Base-by-base conservation (phyloP, 1,284 basidiomycete genomes). In the Uromyces viciae-fabae region DNA sequence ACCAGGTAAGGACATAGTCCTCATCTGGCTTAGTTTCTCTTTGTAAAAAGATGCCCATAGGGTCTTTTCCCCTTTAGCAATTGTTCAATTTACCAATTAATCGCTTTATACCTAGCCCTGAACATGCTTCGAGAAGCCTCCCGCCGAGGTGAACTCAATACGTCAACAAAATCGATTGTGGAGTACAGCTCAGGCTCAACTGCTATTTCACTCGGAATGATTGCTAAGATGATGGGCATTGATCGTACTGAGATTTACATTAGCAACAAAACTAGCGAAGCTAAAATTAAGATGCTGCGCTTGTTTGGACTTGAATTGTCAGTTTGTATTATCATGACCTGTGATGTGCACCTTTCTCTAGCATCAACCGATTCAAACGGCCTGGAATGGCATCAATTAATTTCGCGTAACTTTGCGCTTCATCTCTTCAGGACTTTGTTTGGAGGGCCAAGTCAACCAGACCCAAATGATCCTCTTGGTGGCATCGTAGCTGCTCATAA, bases 141-240 rank as follows among this genome's bases (percentile, higher is more conserved):
- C n/a, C 56, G 33, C n/a, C 25, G 33, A 28, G n/a, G 17, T 25
- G 22, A 58, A 58, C 25, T 58, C 22, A 31, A 28, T 28, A 31
- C 3, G 33, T 15, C 31, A 42, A 80, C 75, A 46, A 81, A 82
- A 31, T 82, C 82, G 0, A 79, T 83, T 52, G 76, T 76, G 56
- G 83, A 83, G 64, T 83, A 81, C 11, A 83, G 82, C 14, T 82
- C 81, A 43, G 83, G 83, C 52, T 83, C 82, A 52, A 83, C 83
- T 25, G 83, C 83, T 71, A 83, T 82, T 28, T 83, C 82, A 42
- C 76, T 83, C 62, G 76, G 81, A 60, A 83, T 83, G 79, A 82
- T 83, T 38, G 82, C 83, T 0, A 82, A 81, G 66, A 83, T 83
- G 46, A 79, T 82, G 69, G 82, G 82, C 69, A 79, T 83, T 15